Evolutionary conservation across 2,329 filamentous ascomycete species (phyloP), one percentile per base, ranked within the genome.

Genomic region (Aphanoascus verrucosus): DNA sequence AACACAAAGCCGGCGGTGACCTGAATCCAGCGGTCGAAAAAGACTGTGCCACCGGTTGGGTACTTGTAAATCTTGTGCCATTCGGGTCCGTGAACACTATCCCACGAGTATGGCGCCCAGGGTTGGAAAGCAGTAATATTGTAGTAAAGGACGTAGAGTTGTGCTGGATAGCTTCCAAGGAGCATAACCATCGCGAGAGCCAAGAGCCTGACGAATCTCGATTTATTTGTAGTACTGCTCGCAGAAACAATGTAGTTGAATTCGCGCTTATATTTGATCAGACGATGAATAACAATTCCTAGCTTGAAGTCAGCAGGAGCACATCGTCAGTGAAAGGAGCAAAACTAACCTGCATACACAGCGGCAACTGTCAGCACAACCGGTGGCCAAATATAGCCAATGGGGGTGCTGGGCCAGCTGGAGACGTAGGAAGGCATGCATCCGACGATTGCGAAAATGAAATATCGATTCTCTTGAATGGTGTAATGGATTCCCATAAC

Each of bases 251-350:
- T 75, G 15, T 71, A 65, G 23, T 74, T 71, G 59, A 86, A 82
- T 50, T 80, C 74, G 35, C 68, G 70, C 49, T 80, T 77, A 63
- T 86, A 83, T 53, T 72, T 76, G 62, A 74, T 72, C 34, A 86
- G 73, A n/a, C 83, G 81, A 56, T 74, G 68, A 31, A 84, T 63
- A 3, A 85, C 76, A 23, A 85, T 64, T 8, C 71, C 82, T 85
- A 55, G 15, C 12, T 34, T 49, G 41, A 50, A 11, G 46, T 58
- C 53, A 64, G 52, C 28, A 28, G n/a, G 3, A n/a, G 6, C 28
- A 23, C 23, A 41, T 49, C 23, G 17, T 17, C 42, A 14, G n/a
- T 5, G 19, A 17, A 15, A 35, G 19, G 12, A 15, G 5, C 11
- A 23, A 9, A 14, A n/a, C 45, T 64, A 70, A 83, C 82, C 66